phyloP scores from a whole-genome alignment of 2,329 filamentous ascomycete genomes.

The Talaromyces sp. region DNA sequence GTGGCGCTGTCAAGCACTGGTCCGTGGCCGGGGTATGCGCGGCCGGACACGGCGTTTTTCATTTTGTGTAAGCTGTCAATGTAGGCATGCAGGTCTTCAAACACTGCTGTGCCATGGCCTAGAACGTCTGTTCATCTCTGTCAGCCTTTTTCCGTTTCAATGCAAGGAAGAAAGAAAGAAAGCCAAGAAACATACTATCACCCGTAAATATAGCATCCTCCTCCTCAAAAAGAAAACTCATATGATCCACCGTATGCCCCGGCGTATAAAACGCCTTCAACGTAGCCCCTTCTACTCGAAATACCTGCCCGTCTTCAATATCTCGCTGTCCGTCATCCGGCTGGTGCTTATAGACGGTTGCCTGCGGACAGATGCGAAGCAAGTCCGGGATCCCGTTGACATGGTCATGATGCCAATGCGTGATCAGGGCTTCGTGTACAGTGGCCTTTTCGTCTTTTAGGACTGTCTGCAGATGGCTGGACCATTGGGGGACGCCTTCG shows the following conservation, averaged over 20 bases:
- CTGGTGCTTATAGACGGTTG: slow-evolving; percentile 61
- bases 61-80: slow-evolving; percentile 65
- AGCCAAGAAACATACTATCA: slow-evolving; percentile 59
- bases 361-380: slow-evolving; percentile 56
- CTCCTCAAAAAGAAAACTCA: slow-evolving; percentile 70
- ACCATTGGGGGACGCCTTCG: slow-evolving; percentile 73
- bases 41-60: slow-evolving; percentile 54
- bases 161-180: too few species aligned
- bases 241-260: slow-evolving; percentile 78
- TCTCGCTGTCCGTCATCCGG: slow-evolving; percentile 46
- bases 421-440: slow-evolving; percentile 68
- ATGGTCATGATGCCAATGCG: slow-evolving; percentile 92
- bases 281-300: slow-evolving; percentile 51
- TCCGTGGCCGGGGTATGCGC: slow-evolving; percentile 85
- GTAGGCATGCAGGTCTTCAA: slow-evolving; percentile 69
- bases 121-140: slow-evolving; percentile 54
- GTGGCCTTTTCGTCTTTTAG: slow-evolving; percentile 64
- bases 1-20: slow-evolving; percentile 68
- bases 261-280: slow-evolving; percentile 63
- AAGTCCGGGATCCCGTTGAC: slow-evolving; percentile 70
- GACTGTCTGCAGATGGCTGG: slow-evolving; percentile 57
- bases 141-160: background rate
- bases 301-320: slow-evolving; percentile 53
- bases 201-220: slow-evolving; percentile 81
- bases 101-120: slow-evolving; percentile 80